These are phyloP conservation scores for Penicillium aurantiogriseum DNA, from an alignment of 2,329 filamentous ascomycete genomes.

Conservation along the genomic window DNA sequence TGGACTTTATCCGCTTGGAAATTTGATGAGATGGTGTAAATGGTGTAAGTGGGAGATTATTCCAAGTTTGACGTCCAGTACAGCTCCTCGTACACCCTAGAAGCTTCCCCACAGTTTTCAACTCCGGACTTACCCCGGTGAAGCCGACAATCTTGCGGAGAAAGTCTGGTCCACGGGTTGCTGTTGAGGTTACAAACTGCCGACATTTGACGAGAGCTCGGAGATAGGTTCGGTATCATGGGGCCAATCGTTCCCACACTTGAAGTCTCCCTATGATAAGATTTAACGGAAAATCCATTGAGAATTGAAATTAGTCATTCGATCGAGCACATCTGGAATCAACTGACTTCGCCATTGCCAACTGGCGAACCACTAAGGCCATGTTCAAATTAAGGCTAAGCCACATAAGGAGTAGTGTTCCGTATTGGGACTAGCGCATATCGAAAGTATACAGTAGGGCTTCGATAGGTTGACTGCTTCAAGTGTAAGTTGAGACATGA, in stretches of 20 bases:
- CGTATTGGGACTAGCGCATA: not conserved
- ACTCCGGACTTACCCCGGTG: not conserved
- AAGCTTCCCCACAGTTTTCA: not conserved
- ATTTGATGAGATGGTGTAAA: not conserved
- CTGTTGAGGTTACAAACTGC: not conserved
- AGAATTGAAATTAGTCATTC: not conserved
- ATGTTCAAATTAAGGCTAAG: not conserved
- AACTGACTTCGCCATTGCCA: not conserved
- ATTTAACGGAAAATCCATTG: not conserved
- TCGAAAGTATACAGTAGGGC: not conserved
- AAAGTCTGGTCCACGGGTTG: not conserved
- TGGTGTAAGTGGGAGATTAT: no score
- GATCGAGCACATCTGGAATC: not conserved
- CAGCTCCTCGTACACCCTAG: not conserved
- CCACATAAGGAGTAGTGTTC: not conserved
- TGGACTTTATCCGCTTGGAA: slow-evolving; percentile 18
- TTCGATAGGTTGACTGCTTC: not conserved
- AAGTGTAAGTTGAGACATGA: not conserved
- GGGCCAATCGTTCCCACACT: not conserved
- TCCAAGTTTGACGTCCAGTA: no score
- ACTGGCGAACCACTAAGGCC: not conserved
- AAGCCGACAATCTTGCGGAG: not conserved
- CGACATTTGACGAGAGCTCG: not conserved
- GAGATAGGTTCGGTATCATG: no score
- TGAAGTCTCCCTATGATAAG: not conserved